Base-by-base conservation (phyloP, 129 eudicot genomes). In the Saussurea involucrata region DNA sequence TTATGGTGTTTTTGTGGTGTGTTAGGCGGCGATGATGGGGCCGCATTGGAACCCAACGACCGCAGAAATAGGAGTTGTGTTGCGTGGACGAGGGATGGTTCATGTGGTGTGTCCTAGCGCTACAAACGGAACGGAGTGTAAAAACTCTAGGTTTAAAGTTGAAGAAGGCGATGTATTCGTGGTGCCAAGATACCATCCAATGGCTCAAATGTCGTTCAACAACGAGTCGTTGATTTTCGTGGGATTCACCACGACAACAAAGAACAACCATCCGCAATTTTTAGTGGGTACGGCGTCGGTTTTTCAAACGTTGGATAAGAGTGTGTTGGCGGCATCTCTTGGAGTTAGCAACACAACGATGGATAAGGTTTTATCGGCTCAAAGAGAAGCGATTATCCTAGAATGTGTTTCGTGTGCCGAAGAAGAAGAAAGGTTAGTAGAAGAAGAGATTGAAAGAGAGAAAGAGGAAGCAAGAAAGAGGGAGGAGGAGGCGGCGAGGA, bases 11-110 rank as follows among this genome's bases (percentile, higher is more conserved):
- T 37, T 69, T 58, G 66, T 71, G 2, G 63, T 78, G 22, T 4
- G 10, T 40, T 25, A 94, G 98, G 96, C 96, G 27, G 80, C 96
- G 12, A 94, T 94, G 97, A 91, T 94, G 98, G 98, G 92, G 24
- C 98, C 98, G 0, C 98, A 94, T 46, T 91, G 97, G 97, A 94
- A 94, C 76, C 96, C 96, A 1, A 61, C 24, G 75, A 94, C 92
- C 2, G 82, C 84, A 11, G 98, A 94, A 79, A 83, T 91, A 18
- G 88, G 85, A 11, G 80, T 91, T 8, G 97, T 86, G 20, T 28
- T 87, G 81, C 76, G 83, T 63, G 98, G 98, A 42, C 79, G 72
- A 8, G 98, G 98, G 8, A 94, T 91, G 93, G 83, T 94, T 64
- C 81, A 78, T 34, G 87, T 89, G 66, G 97, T 89, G 61, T 89